A percentile compares a stretch with the other conserved stretches of the same genome.
Evolutionary conservation across 345 rosid species (phyloP).

Genomic region (Firmiana major): DNA sequence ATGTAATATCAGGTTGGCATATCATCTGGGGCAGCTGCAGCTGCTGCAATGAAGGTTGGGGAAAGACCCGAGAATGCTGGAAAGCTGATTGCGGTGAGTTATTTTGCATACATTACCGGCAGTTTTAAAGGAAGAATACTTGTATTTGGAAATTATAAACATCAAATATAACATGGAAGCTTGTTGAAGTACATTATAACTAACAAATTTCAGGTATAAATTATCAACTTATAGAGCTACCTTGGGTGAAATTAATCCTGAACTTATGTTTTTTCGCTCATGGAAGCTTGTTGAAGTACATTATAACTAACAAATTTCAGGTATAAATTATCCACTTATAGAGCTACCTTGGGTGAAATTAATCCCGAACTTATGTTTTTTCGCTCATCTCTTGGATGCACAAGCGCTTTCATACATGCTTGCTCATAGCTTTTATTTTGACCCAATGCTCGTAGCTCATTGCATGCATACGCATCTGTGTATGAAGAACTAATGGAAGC

Average conservation of each 20-base stretch:
- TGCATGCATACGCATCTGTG: neutral
- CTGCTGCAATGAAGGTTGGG: conserved; percentile 82
- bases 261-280: neutral
- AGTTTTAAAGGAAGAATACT: neutral
- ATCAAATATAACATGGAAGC: neutral
- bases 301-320: neutral
- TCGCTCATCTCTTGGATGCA: neutral
- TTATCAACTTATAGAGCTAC: neutral
- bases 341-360: neutral
- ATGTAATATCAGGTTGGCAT: conserved; percentile 74
- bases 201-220: neutral
- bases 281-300: neutral
- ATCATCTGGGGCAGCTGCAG: conserved; percentile 97
- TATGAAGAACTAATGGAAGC: neutral
- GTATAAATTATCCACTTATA: neutral
- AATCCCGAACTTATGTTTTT: neutral
- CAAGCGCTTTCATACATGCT: neutral
- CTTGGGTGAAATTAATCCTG: neutral
- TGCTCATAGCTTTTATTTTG: neutral
- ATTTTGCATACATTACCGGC: conserved; percentile 6
- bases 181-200: neutral
- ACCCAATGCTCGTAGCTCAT: neutral
- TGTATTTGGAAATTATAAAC: neutral
- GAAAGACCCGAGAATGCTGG: conserved; percentile 91
- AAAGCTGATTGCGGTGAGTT: conserved; percentile 81